Percentiles rank a stretch among this genome's conserved stretches.
These are phyloP conservation scores for Suillus bovinus DNA, from an alignment of 768 basidiomycete species.

Conservation along the genomic window DNA sequence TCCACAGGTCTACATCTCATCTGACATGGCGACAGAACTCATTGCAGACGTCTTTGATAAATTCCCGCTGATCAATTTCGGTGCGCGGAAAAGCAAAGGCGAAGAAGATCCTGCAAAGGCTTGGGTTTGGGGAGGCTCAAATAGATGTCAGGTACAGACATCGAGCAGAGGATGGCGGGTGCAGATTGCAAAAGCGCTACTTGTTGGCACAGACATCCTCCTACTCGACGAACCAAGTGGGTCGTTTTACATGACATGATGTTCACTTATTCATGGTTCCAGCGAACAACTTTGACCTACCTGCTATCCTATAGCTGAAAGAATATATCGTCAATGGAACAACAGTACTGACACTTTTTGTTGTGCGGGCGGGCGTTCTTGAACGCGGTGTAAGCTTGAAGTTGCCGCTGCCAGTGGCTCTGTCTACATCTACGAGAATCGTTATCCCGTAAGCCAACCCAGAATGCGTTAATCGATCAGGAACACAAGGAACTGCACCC, in stretches of 20 bases:
- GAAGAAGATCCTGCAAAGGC: constrained; percentile 51
- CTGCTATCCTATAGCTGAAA: constrained; percentile 55
- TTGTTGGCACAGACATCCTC: constrained; percentile 56
- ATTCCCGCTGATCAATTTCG: constrained; percentile 10
- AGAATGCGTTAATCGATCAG: too few relatives aligned
- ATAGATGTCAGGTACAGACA: constrained; percentile 31
- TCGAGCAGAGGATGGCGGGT: constrained; percentile 71
- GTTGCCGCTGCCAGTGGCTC: too few relatives aligned
- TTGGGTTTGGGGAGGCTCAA: constrained; percentile 52
- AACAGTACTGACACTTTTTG: constrained; percentile 46
- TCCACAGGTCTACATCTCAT: constrained; percentile 10
- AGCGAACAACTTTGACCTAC: constrained; percentile 47
- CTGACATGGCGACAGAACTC: constrained; percentile 9
- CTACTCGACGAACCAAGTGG: constrained; percentile 56
- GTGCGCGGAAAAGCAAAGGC: constrained; percentile 33
- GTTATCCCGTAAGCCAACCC: too few relatives aligned
- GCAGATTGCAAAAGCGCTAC: constrained; percentile 57
- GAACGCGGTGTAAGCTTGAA: constrained; percentile 52
- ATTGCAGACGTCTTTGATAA: constrained; percentile 14
- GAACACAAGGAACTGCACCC: too few relatives aligned
- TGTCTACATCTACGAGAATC: too few relatives aligned
- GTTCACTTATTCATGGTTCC: constrained; percentile 11
- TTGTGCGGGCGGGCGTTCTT: constrained; percentile 69
- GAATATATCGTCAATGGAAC: constrained; percentile 44
- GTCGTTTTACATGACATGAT: constrained; percentile 24